Evolutionary conservation across 2,329 filamentous ascomycete species (phyloP).

Genomic region (Mariannaea elegans): DNA sequence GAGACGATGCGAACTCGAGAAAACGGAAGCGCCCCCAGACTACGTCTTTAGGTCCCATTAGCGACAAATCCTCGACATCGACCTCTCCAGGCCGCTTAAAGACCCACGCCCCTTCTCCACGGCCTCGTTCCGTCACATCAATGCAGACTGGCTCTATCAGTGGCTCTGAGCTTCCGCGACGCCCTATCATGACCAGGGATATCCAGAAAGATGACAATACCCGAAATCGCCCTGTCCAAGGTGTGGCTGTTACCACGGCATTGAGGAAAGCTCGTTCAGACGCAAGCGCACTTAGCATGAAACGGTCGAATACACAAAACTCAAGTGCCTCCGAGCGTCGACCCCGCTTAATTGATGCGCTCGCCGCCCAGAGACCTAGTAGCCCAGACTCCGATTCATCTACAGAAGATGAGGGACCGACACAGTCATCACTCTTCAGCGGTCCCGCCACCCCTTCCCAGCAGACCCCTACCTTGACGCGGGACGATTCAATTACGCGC

Average conservation of each 20-base stretch:
- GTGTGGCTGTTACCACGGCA: constrained; percentile 20
- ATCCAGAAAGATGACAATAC: constrained; percentile 13
- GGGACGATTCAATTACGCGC: constrained; percentile 32
- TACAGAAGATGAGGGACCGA: constrained; percentile 19
- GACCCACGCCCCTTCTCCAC: constrained; percentile 19
- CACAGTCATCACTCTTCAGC: constrained; percentile 23
- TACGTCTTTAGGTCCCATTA: constrained; percentile 10
- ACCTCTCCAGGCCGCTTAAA: constrained; percentile 22
- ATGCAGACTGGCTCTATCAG: constrained; percentile 13
- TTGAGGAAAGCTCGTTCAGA: constrained; percentile 3
- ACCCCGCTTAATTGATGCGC: constrained; percentile 53
- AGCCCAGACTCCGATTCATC: constrained; percentile 44
- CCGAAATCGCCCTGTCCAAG: constrained; percentile 15
- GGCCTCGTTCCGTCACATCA: constrained; percentile 11
- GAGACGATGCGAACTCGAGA: constrained; percentile 29
- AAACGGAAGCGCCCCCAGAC: constrained; percentile 37
- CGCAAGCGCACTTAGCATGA: neutral
- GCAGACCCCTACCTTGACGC: constrained; percentile 26
- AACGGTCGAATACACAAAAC: constrained; percentile 10
- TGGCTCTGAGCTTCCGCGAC: constrained; percentile 2
- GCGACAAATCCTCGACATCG: constrained; percentile 8
- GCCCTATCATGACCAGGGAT: constrained; percentile 12
- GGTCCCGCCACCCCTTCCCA: constrained; percentile 33
- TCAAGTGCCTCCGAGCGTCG: constrained; percentile 29
- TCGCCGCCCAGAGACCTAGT: constrained; percentile 51